A percentile compares a stretch with the other conserved stretches of the same genome.
These are phyloP conservation scores for Globisporangium canariense DNA, from an alignment of 352 stramenopile genomes.

Conservation along the genomic window DNA sequence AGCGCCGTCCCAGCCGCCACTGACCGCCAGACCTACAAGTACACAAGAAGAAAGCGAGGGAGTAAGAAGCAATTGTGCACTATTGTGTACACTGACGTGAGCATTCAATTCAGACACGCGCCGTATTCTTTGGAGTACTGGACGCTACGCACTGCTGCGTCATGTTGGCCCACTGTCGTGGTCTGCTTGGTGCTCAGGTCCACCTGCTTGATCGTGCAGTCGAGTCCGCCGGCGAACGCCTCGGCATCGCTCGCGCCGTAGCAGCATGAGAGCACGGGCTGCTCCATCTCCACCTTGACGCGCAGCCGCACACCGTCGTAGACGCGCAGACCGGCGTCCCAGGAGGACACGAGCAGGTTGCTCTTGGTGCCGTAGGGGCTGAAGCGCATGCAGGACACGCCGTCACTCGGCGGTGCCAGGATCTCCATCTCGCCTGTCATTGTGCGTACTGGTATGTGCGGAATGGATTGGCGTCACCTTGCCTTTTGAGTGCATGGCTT, in stretches of 20 bases:
- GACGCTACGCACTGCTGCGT: slow-evolving; percentile 48
- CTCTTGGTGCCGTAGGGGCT: slow-evolving; percentile 35
- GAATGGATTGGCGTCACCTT: slow-evolving; percentile 1
- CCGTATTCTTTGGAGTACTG: slow-evolving; percentile 55
- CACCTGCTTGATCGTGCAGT: slow-evolving; percentile 57
- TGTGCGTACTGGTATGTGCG: not conserved
- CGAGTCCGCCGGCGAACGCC: slow-evolving; percentile 71
- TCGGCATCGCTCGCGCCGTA: slow-evolving; percentile 58
- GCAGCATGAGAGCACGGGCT: slow-evolving; percentile 63
- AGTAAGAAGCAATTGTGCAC: not conserved
- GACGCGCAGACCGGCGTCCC: slow-evolving; percentile 68
- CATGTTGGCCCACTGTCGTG: slow-evolving; percentile 36
- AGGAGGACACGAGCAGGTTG: slow-evolving; percentile 72
- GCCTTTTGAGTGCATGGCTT: not conserved
- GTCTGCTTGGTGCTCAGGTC: slow-evolving; percentile 47
- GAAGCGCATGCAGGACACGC: slow-evolving; percentile 83
- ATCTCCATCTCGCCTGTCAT: slow-evolving; percentile 45
- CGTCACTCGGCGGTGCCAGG: slow-evolving; percentile 74
- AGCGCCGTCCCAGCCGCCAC: slow-evolving; percentile 62
- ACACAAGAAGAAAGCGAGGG: not conserved
- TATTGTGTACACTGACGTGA: not conserved
- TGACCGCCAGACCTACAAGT: slow-evolving; percentile 40
- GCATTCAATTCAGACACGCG: slow-evolving; percentile 8
- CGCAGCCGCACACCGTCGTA: slow-evolving; percentile 61
- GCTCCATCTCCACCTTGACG: slow-evolving; percentile 64